phyloP scores from a whole-genome alignment of 805 yeast species.

The Candida sithepensis region DNA sequence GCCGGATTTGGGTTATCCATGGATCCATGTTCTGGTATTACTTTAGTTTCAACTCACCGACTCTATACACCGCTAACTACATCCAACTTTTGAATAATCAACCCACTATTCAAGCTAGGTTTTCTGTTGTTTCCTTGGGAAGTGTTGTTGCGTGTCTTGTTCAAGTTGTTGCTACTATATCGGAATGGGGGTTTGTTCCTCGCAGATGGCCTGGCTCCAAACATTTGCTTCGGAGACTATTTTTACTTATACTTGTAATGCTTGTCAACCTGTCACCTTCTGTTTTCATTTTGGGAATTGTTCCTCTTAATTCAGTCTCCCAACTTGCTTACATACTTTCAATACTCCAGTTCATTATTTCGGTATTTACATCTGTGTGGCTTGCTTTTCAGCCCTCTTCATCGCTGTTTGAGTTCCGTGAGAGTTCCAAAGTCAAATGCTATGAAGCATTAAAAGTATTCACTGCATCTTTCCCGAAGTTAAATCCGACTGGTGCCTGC shows the following conservation, averaged over 20 bases:
- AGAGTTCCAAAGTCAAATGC: conserved; percentile 18
- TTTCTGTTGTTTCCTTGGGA: conserved; percentile 43
- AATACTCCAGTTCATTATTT: conserved; percentile 38
- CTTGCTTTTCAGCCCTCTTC: conserved; percentile 38
- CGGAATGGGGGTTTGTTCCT: conserved; percentile 46
- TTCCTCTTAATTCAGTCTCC: conserved; percentile 36
- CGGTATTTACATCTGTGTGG: conserved; percentile 40
- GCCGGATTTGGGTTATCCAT: conserved; percentile 53
- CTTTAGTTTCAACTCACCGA: conserved; percentile 47
- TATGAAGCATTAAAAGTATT: conserved; percentile 37
- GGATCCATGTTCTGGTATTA: conserved; percentile 49
- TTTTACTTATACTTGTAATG: conserved; percentile 31
- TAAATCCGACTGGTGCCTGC: conserved; percentile 35
- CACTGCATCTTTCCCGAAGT: conserved; percentile 39
- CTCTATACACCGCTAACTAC: conserved; percentile 43
- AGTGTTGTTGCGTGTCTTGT: conserved; percentile 42
- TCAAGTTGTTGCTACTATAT: conserved; percentile 36
- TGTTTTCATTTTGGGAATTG: conserved; percentile 34
- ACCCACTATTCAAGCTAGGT: conserved; percentile 42
- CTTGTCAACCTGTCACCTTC: conserved; percentile 39
- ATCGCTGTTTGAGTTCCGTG: conserved; percentile 27
- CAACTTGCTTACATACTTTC: conserved; percentile 36
- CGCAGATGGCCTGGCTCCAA: conserved; percentile 46
- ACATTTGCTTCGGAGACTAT: conserved; percentile 33
- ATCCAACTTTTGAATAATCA: conserved; percentile 37